Base-by-base conservation (phyloP, 192 early-diverging fungal species). In the Nowakowskiella sp. region DNA sequence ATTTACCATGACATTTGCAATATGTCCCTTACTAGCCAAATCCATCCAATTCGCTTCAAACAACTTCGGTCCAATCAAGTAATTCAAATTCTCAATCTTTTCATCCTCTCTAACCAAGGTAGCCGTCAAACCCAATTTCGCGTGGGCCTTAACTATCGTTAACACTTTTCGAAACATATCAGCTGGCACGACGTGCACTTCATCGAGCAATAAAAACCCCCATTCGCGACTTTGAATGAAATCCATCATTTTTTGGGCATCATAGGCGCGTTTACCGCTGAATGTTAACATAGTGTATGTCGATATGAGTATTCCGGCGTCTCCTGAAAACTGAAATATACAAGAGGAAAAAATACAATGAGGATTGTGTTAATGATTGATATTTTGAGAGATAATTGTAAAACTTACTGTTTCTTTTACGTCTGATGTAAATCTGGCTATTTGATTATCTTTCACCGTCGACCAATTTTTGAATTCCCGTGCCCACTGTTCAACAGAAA, bases 11-110 rank as follows among this genome's bases (percentile, higher is more conserved):
- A 99, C 96, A 29, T 88, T 92, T 1, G 97, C 97, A 76, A 99
- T 99, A 61, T 92, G 90, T 25, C 97, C 97, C 62, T 86, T 81
- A 26, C 78, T 85, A n/a, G 93, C 90, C 49, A 99, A 63, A 61
- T 99, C 97, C 90, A 97, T 88, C 97, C 97, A 99, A 62, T 99
- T 99, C 10, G 97, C 97, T 65, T 99, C 97, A 70, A 91, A 99
- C 42, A 99, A 72, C 69, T 99, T 99, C 13, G 97, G 97, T 13
- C 94, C 97, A 58, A 99, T 96, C 57, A 99, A 74, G 60, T 92
- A 99, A 67, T 97, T 97, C 43, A 99, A 68, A 59, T 91, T 90
- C 53, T 84, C 82, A 65, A 99, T 99, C 68, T 97, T 95, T 56
- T 97, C 88, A 66, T 99, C 97, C 65, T 97, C 97, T 56, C 94